Percentiles rank a stretch among this genome's conserved stretches.
phyloP scores from a whole-genome alignment of 208 protist genomes.

The Vickermania spadyakhi region DNA sequence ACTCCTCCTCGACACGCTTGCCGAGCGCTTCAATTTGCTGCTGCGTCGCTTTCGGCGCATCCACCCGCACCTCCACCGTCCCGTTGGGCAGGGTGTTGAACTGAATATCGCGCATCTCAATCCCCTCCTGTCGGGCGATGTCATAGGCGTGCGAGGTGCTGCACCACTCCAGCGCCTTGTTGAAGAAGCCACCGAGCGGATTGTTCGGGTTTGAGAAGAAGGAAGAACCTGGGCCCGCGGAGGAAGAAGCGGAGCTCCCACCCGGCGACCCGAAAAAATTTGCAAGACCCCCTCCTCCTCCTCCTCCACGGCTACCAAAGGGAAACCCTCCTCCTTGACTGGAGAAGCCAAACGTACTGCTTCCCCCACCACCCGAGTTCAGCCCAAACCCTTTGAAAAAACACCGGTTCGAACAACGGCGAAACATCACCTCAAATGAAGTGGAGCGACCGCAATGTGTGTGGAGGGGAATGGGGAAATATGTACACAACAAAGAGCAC shows the following conservation, averaged over 20 bases:
- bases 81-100: constrained; percentile 69
- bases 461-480: too few relatives aligned
- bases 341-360: too few relatives aligned
- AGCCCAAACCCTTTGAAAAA: constrained; percentile 34
- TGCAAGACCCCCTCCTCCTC: constrained; percentile 7
- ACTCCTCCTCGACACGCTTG: constrained; percentile 79
- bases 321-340: too few relatives aligned
- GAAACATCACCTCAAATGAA: too few relatives aligned
- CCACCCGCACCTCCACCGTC: constrained; percentile 70
- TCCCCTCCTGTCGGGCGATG: constrained; percentile 62
- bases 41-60: constrained; percentile 69
- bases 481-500: too few relatives aligned
- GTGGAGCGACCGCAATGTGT: too few relatives aligned
- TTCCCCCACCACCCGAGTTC: too few relatives aligned
- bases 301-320: constrained; percentile 8
- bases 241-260: constrained; percentile 3
- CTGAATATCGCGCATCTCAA: constrained; percentile 65
- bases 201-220: too few relatives aligned
- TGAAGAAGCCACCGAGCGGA: constrained; percentile 59
- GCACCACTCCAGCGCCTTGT: constrained; percentile 83
- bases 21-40: constrained; percentile 82
- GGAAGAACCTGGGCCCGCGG: constrained; percentile 2
- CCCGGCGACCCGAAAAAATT: too few relatives aligned
- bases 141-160: constrained; percentile 65
- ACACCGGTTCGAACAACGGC: too few relatives aligned